Evolutionary conservation across 78 protist genomes (phyloP), one percentile per base, ranked within the genome.

Genomic region (Salpingoeca rosetta): DNA sequence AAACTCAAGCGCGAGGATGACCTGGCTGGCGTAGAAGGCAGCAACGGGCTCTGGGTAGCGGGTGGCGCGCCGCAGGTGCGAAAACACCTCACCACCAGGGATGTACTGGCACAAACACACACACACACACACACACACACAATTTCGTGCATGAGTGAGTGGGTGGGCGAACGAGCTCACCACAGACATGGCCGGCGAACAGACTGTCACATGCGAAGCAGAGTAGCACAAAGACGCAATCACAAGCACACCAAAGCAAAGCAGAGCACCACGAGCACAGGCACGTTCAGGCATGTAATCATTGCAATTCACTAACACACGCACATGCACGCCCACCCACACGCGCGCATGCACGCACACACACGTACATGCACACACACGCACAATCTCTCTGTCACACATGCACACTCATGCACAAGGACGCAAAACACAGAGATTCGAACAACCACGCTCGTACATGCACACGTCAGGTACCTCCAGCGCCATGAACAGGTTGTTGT

Each of bases 51-150:
- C 44, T 7, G 44, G 3, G 57, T 57, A 89, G 2, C 65, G 28
- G 27, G 73, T 83, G 38, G 57, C 44, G 38, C 86, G 84, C 25
- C 87, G 80, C n/a, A 89, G 81, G 72, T 89, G 95, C 31, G 88
- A 36, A 80, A 94, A 96, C 43, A 96, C 28, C 81, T 96, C 98
- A 11, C 98, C 98, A 1, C 98, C 98, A n/a, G 28, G 24, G 31
- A 92, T 90, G 44, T 88, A 96, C 90, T 85, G 65, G 7, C 17
- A 17, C 31, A 97, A 28, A 92, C 76, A 28, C 92, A 57, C 44
- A 94, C 22, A 84, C 93, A 93, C 44, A n/a, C n/a, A n/a, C n/a
- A n/a, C n/a, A n/a, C n/a, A n/a, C n/a, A n/a, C n/a, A n/a, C n/a
- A n/a, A n/a, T n/a, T n/a, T n/a, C n/a, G n/a, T n/a, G n/a, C n/a